Conservation (phyloP, 2,329 filamentous ascomycete genomes). For the Cytospora piceicola region DNA sequence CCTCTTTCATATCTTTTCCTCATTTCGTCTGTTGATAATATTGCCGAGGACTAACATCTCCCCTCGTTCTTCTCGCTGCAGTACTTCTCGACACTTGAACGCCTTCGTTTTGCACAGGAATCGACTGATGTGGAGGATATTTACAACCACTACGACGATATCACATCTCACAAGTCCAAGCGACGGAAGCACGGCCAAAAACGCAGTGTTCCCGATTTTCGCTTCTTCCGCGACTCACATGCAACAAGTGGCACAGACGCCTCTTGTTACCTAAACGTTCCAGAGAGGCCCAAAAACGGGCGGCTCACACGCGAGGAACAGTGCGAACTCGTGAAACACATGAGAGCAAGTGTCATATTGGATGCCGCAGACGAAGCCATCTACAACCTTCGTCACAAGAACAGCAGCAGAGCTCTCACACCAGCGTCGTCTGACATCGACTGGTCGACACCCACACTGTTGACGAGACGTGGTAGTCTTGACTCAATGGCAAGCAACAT, state of each 20-base stretch:
- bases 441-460: slow-evolving; percentile 38
- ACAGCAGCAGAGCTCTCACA: slow-evolving; percentile 40
- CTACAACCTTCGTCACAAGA: slow-evolving; percentile 50
- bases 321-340: slow-evolving; percentile 58
- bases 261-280: slow-evolving; percentile 70
- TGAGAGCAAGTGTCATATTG: slow-evolving; percentile 43
- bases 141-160: slow-evolving; percentile 43
- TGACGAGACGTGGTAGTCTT: slow-evolving; percentile 38
- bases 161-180: slow-evolving; percentile 37
- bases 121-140: slow-evolving; percentile 42
- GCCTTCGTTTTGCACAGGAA: slow-evolving; percentile 65
- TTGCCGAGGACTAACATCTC: not conserved
- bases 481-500: slow-evolving; percentile 35
- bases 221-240: slow-evolving; percentile 40
- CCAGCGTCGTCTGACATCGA: slow-evolving; percentile 38
- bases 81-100: slow-evolving; percentile 76
- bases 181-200: slow-evolving; percentile 38
- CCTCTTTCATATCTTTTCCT: not conserved
- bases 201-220: slow-evolving; percentile 37
- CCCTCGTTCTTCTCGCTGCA: slow-evolving; percentile 41
- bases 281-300: slow-evolving; percentile 72
- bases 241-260: slow-evolving; percentile 58
- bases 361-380: slow-evolving; percentile 58
- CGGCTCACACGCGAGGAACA: slow-evolving; percentile 76
- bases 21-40: slow-evolving; percentile 8